Conservation (phyloP, 2,329 filamentous ascomycete genomes). For the Mollisiaceae sp. region DNA sequence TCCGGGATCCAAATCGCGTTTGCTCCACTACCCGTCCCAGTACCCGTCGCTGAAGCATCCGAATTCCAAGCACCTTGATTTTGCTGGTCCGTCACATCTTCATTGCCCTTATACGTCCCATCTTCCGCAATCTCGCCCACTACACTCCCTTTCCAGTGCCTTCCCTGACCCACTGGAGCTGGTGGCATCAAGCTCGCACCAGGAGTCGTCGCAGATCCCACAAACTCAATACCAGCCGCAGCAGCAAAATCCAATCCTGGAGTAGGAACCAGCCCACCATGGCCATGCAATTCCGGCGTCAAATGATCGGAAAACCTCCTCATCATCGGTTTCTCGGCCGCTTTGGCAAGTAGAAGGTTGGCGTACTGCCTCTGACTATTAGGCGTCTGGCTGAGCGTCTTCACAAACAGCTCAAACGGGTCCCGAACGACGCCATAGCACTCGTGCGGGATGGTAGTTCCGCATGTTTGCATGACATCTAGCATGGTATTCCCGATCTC, state of each 20-base stretch:
- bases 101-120: not conserved
- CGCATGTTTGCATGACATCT: conserved; percentile 49
- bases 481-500: conserved; percentile 52
- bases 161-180: not conserved
- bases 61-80: not conserved
- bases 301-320: conserved; percentile 31
- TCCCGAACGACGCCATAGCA: conserved; percentile 45
- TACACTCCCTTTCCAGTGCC: conserved; percentile 35
- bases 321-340: conserved; percentile 47
- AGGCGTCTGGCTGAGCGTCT: conserved; percentile 50
- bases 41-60: not conserved
- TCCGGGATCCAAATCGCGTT: conserved; percentile 3
- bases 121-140: conserved; percentile 35
- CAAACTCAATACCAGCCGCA: not conserved
- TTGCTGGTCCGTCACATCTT: not conserved
- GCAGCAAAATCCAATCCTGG: not conserved
- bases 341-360: conserved; percentile 49
- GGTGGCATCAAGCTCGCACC: not conserved
- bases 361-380: conserved; percentile 52
- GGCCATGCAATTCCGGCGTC: conserved; percentile 19
- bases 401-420: conserved; percentile 51
- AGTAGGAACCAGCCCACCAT: not conserved
- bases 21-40: not conserved
- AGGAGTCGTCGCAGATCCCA: not conserved
- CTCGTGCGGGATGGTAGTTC: conserved; percentile 27